Conservation (phyloP, 495 filamentous ascomycete genomes). For the Neohortaea acidophila region DNA sequence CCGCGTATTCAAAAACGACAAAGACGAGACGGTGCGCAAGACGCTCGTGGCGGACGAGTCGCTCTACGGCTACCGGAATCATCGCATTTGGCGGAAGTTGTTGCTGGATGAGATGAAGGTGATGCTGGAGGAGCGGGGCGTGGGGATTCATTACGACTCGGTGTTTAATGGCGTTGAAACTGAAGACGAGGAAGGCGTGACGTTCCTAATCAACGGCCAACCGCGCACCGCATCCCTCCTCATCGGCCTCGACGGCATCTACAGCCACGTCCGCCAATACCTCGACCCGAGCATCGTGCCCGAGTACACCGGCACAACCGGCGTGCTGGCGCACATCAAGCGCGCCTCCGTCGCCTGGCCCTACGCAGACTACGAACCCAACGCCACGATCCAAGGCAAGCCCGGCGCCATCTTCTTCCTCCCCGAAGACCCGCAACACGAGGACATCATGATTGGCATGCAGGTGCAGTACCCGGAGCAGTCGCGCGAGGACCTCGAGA, state of each 20-base stretch:
- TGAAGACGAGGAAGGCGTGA: not conserved
- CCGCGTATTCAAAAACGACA: constrained; percentile 4
- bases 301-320: constrained; percentile 3
- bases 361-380: constrained; percentile 6
- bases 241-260: constrained; percentile 4
- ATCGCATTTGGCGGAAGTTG: constrained; percentile 3
- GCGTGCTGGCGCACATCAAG: constrained; percentile 1
- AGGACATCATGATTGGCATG: constrained; percentile 5
- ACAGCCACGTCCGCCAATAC: constrained; percentile 5
- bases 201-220: not conserved
- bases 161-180: not conserved
- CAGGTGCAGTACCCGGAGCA: constrained; percentile 4
- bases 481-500: constrained; percentile 1
- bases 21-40: constrained; percentile 4
- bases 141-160: not conserved
- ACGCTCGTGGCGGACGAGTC: not conserved
- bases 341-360: constrained; percentile 5
- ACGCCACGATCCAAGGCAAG: constrained; percentile 6
- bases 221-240: not conserved
- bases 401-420: constrained; percentile 4
- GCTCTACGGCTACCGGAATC: constrained; percentile 5
- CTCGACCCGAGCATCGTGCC: not conserved
- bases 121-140: not conserved
- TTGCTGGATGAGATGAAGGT: constrained; percentile 4
- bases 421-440: constrained; percentile 1